phyloP scores from a whole-genome alignment of 306 rosid species.

The Bauhinia variegata region DNA sequence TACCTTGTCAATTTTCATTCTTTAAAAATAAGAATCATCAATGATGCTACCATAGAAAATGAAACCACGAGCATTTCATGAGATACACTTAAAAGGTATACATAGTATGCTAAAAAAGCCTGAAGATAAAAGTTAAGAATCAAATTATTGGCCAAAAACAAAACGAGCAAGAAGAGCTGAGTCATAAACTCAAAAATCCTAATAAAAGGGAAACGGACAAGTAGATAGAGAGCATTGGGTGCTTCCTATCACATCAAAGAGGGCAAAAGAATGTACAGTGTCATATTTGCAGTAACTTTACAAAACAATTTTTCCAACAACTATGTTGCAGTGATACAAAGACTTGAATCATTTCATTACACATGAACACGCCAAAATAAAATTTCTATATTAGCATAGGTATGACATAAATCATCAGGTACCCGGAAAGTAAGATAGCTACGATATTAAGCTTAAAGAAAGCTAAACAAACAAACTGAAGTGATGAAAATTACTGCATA shows the following conservation, averaged over 20 bases:
- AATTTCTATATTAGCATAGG: background rate
- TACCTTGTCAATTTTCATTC: no score
- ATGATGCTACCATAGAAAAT: no score
- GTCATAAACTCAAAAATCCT: background rate
- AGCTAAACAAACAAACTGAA: slow-evolving; percentile 12
- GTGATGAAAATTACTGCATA: background rate
- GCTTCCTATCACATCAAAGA: background rate
- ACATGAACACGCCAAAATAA: background rate
- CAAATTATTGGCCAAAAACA: background rate
- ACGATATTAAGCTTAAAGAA: background rate
- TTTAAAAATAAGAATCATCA: background rate
- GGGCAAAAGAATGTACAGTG: background rate
- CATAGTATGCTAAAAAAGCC: background rate
- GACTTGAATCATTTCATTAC: slow-evolving; percentile 1
- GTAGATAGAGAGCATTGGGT: background rate
- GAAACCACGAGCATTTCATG: slow-evolving; percentile 17
- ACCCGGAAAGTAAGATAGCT: background rate
- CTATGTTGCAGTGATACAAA: background rate
- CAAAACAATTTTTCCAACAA: background rate
- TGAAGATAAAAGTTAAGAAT: background rate
- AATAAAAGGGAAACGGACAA: slow-evolving; percentile 32
- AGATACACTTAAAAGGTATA: no score
- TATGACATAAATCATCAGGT: no score
- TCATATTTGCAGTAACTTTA: background rate
- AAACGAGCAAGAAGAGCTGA: slow-evolving; percentile 3